phyloP scores from a whole-genome alignment of 2,329 filamentous ascomycete species.

The Colletotrichum kahawae region DNA sequence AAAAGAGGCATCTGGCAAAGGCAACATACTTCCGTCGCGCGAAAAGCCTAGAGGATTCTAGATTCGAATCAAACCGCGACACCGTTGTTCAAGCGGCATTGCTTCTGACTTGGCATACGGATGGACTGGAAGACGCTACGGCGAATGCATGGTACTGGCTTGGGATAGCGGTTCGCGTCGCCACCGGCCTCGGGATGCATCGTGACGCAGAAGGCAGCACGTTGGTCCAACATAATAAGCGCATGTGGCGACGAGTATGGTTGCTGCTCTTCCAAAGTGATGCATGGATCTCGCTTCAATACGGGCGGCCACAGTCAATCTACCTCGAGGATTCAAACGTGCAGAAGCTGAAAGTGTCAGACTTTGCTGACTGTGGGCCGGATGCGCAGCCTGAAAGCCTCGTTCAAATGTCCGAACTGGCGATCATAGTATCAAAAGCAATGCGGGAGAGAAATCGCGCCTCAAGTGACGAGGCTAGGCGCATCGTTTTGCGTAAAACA shows the following conservation, averaged over 20 bases:
- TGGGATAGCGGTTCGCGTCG: background rate
- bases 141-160: background rate
- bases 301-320: background rate
- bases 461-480: background rate
- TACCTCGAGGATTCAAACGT: background rate
- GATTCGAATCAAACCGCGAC: background rate
- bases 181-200: background rate
- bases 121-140: background rate
- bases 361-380: background rate
- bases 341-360: background rate
- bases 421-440: background rate
- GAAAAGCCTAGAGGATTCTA: background rate
- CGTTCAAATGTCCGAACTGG: background rate
- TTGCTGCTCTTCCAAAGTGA: constrained; percentile 31
- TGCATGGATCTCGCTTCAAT: constrained; percentile 19
- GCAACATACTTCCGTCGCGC: background rate
- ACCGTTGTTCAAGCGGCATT: background rate
- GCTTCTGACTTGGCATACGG: background rate
- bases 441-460: background rate
- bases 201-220: constrained; percentile 23
- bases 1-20: background rate
- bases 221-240: constrained; percentile 26
- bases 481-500: background rate
- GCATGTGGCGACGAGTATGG: constrained; percentile 29
- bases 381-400: background rate